Evolutionary conservation across 2,329 filamentous ascomycete genomes (phyloP), one percentile per base, ranked within the genome.

Genomic region (Gnomoniopsis smithogilvyi): DNA sequence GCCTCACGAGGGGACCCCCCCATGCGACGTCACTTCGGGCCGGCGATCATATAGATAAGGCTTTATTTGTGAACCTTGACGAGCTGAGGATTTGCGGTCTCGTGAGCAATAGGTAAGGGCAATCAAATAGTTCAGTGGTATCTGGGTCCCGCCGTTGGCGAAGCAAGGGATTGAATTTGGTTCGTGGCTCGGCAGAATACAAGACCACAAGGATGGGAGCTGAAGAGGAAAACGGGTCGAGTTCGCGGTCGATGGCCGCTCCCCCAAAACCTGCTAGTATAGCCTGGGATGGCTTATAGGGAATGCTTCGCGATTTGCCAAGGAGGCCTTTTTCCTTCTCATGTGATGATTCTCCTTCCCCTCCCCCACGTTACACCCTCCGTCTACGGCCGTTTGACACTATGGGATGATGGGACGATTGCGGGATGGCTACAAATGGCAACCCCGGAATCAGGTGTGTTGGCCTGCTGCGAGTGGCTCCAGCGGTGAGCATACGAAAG

Each of bases 1-100:
- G 50, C 56, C 54, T 51, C 51, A 34, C 46, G 26, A 36, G 30
- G 21, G 30, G 51, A 15, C 15, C 8, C 38, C 38, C 14, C 43
- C 19, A 19, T 10, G n/a, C 43, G n/a, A 46, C 15, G 43, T 46
- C 43, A 46, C n/a, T n/a, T 19, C n/a, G 36, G 36, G 36, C 12
- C 43, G 43, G n/a, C 43, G 43, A 46, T 46, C 43, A 46, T 7
- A 6, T 19, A 11, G n/a, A 41, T 49, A 34, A 45, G 49, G 56
- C 43, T 51, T 51, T 59, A 22, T 49, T 14, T 24, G 43, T 41
- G 54, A 57, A 55, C 57, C 57, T 47, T 59, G 57, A 38, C 57
- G 52, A 59, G 57, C 57, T 51, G 57, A 55, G 46, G 57, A 56
- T 46, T 57, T 34, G 46, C 41, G 55, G 51, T 57, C 48, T 50